phyloP scores from a whole-genome alignment of 2,329 filamentous ascomycete genomes.

The Claviceps cyperi region DNA sequence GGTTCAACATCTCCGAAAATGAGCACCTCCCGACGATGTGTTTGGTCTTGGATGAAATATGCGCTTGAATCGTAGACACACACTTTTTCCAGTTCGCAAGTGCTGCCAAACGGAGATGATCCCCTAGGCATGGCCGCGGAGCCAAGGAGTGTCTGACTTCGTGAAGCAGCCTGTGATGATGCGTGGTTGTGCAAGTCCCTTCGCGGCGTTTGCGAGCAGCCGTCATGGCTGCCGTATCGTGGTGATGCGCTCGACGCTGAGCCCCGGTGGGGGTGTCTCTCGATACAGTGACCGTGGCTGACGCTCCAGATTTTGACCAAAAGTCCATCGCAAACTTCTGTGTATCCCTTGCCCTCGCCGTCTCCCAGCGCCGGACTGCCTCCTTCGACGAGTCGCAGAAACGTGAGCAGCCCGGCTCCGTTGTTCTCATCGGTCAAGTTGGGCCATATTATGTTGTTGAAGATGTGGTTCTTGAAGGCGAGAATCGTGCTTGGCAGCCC shows the following conservation, averaged over 20 bases:
- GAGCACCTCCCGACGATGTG: constrained; percentile 61
- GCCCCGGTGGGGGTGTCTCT: constrained; percentile 52
- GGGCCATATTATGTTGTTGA: constrained; percentile 97
- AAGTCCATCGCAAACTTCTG: constrained; percentile 79
- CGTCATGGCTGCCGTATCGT: constrained; percentile 36
- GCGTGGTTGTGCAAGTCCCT: constrained; percentile 14
- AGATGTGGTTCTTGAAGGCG: constrained; percentile 85
- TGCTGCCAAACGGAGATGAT: constrained; percentile 11
- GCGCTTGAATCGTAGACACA: constrained; percentile 81
- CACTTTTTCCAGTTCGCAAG: constrained; percentile 30
- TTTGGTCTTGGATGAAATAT: constrained; percentile 74
- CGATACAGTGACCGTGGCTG: constrained; percentile 81
- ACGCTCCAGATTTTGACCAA: constrained; percentile 77
- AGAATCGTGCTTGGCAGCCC: constrained; percentile 80
- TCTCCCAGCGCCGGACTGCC: constrained; percentile 74
- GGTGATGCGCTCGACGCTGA: constrained; percentile 34
- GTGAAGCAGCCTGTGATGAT: constrained; percentile 1
- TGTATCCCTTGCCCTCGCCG: constrained; percentile 67
- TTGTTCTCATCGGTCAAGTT: constrained; percentile 94
- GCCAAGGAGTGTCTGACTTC: constrained; percentile 16
- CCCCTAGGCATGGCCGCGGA: constrained; percentile 15
- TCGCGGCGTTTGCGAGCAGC: constrained; percentile 17
- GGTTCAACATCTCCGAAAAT: constrained; percentile 95
- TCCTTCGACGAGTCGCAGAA: constrained; percentile 75
- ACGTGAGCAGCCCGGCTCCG: constrained; percentile 82